Conservation (phyloP, 805 yeast species). For the Zygosaccharomyces lentus region DNA sequence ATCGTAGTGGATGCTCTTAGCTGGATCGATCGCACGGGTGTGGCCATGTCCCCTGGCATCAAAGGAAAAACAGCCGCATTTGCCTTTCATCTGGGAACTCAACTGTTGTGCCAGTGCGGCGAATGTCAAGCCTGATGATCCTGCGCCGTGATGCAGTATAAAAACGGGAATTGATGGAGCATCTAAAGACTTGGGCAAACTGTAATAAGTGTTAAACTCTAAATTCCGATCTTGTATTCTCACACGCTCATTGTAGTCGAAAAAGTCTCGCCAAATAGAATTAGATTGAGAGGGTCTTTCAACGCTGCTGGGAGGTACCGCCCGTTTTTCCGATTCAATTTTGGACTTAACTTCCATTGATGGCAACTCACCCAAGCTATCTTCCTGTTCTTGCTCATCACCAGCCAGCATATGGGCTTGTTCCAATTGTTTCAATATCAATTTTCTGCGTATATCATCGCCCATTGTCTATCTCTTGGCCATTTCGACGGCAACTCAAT, state of each 20-base stretch:
- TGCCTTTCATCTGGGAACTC: slow-evolving; percentile 30
- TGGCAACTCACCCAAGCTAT: slow-evolving; percentile 11
- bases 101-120: slow-evolving; percentile 46
- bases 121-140: slow-evolving; percentile 80
- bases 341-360: background rate
- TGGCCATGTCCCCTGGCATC: slow-evolving; percentile 87
- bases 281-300: background rate
- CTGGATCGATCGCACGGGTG: slow-evolving; percentile 33
- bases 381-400: slow-evolving; percentile 10
- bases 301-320: background rate
- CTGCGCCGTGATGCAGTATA: slow-evolving; percentile 92
- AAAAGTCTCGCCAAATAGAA: slow-evolving; percentile 26
- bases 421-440: slow-evolving; percentile 16
- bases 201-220: slow-evolving; percentile 53
- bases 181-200: slow-evolving; percentile 42
- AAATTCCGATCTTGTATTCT: slow-evolving; percentile 17
- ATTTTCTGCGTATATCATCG: slow-evolving; percentile 21
- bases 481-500: background rate
- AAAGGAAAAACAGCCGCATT: slow-evolving; percentile 63
- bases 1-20: slow-evolving; percentile 37
- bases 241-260: slow-evolving; percentile 17
- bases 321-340: background rate
- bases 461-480: slow-evolving; percentile 12
- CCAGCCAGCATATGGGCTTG: slow-evolving; percentile 6
- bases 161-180: slow-evolving; percentile 47